Evolutionary conservation across 2,329 filamentous ascomycete genomes (phyloP).

Genomic region (Microcyclospora pomicola): DNA sequence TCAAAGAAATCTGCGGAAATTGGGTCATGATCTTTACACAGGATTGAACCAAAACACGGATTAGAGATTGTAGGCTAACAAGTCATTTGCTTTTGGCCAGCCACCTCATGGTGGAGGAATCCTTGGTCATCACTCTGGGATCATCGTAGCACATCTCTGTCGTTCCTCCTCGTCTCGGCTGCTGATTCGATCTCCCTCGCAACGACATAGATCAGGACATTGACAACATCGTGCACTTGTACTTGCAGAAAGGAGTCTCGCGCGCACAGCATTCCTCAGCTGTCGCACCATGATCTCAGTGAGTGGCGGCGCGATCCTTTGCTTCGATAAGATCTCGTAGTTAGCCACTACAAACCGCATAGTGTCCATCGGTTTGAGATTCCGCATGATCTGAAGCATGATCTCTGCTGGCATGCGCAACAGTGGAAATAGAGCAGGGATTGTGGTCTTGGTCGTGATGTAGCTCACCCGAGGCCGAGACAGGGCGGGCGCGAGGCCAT

Average conservation of each 20-base stretch:
- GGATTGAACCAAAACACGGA: too few species aligned
- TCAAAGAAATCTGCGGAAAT: too few species aligned
- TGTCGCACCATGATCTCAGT: constrained; percentile 14
- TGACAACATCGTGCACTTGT: too few species aligned
- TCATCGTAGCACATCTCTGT: too few species aligned
- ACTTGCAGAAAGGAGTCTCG: background rate
- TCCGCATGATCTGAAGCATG: constrained; percentile 23
- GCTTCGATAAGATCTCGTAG: constrained; percentile 20
- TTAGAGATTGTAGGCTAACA: too few species aligned
- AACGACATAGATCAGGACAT: too few species aligned
- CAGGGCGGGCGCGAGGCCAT: constrained; percentile 23
- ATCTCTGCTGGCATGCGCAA: constrained; percentile 28
- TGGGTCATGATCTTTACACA: too few species aligned
- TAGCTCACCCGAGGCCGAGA: constrained; percentile 18
- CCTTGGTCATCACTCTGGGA: too few species aligned
- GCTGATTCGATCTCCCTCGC: too few species aligned
- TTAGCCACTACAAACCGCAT: constrained; percentile 27
- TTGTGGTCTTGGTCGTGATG: constrained; percentile 17
- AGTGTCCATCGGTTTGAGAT: constrained; percentile 23
- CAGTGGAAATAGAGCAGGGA: constrained; percentile 17
- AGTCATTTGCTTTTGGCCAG: too few species aligned
- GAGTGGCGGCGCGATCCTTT: constrained; percentile 23
- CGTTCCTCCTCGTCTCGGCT: too few species aligned
- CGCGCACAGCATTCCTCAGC: constrained; percentile 12
- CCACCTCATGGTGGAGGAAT: too few species aligned